phyloP scores from a whole-genome alignment of 495 filamentous ascomycete genomes.

The Penicillium maclennaniae region DNA sequence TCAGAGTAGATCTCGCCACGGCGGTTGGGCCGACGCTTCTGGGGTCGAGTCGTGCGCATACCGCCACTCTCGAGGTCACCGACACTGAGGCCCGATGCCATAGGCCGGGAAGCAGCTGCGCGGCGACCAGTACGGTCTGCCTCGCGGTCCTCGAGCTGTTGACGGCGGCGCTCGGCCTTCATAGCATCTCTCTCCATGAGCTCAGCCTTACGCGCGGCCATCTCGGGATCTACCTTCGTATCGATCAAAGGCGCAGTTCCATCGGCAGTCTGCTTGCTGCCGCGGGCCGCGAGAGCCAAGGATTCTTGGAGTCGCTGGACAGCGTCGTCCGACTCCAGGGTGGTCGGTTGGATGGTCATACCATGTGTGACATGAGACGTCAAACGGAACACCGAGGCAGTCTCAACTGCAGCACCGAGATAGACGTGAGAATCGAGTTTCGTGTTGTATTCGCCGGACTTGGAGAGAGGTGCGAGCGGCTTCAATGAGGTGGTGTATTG shows the following conservation, averaged over 20 bases:
- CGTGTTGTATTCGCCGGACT: conserved; percentile 58
- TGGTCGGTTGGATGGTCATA: conserved; percentile 66
- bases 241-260: conserved; percentile 54
- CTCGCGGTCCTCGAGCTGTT: conserved; percentile 64
- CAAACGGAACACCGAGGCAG: conserved; percentile 64
- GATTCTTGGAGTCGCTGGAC: conserved; percentile 68
- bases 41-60: conserved; percentile 39
- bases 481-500: conserved; percentile 79
- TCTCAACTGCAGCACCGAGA: conserved; percentile 67
- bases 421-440: conserved; percentile 79
- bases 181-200: conserved; percentile 65
- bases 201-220: conserved; percentile 72
- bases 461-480: conserved; percentile 65
- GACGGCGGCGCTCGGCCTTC: conserved; percentile 63
- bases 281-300: conserved; percentile 57
- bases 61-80: conserved; percentile 70
- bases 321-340: conserved; percentile 70
- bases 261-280: conserved; percentile 56
- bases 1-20: conserved; percentile 55
- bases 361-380: conserved; percentile 78
- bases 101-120: conserved; percentile 40
- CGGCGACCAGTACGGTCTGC: conserved; percentile 51
- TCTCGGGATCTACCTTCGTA: conserved; percentile 72
- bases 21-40: conserved; percentile 42
- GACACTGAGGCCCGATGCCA: conserved; percentile 61